phyloP scores from a whole-genome alignment of 2,329 filamentous ascomycete species.

The Ceratocystis ficicola region DNA sequence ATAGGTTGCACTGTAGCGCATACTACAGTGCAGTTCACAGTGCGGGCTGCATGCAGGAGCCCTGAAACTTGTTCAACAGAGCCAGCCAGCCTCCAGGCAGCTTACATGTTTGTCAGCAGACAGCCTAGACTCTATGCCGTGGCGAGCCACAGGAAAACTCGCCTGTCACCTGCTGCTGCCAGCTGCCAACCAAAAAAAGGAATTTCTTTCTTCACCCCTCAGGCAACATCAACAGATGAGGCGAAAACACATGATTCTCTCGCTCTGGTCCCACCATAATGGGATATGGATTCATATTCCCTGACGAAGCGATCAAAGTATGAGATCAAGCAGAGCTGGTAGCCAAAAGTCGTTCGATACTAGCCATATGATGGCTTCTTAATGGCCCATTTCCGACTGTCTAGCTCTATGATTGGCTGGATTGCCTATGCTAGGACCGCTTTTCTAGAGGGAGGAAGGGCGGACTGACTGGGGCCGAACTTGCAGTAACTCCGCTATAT shows the following conservation, averaged over 20 bases:
- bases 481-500: not conserved
- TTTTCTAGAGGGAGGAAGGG: not conserved
- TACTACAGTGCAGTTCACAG: no score
- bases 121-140: no score
- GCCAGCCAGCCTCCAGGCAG: no score
- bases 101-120: not conserved
- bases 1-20: no score
- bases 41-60: no score
- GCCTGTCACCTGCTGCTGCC: not conserved
- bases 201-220: not conserved
- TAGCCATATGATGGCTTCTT: not conserved
- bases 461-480: not conserved
- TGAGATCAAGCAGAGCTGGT: not conserved
- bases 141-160: not conserved
- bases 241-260: not conserved
- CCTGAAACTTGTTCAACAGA: no score
- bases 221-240: not conserved
- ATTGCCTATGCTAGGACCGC: not conserved
- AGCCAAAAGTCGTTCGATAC: conserved; percentile 2
- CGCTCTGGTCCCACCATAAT: not conserved
- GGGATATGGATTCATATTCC: not conserved
- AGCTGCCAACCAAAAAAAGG: not conserved
- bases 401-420: not conserved
- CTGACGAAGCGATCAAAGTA: not conserved
- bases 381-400: not conserved